These are phyloP conservation scores for Diospyros kaki DNA, from an alignment of 148 eudicot species.

Conservation along the genomic window DNA sequence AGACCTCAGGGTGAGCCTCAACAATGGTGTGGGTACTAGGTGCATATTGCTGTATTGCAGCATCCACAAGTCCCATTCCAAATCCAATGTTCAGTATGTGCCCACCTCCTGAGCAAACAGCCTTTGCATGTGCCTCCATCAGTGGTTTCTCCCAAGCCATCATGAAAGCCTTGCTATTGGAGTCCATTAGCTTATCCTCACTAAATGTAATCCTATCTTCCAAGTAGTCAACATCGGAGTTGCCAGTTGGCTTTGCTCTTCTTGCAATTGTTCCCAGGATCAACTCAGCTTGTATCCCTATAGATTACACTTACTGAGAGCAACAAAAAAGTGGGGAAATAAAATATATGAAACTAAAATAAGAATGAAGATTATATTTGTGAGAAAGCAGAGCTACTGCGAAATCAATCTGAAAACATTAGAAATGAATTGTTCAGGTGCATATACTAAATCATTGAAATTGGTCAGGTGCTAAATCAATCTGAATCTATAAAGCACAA, in stretches of 20 bases:
- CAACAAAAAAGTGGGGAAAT: background rate
- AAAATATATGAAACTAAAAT: background rate
- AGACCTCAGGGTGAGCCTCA: constrained; percentile 89
- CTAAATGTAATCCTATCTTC: constrained; percentile 88
- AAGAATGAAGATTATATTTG: background rate
- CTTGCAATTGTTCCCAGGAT: constrained; percentile 92
- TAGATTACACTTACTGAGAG: background rate
- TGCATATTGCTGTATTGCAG: constrained; percentile 74
- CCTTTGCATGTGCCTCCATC: constrained; percentile 98
- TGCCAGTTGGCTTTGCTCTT: constrained; percentile 37
- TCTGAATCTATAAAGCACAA: too few species aligned
- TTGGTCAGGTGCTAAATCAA: too few species aligned
- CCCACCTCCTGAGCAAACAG: constrained; percentile 69
- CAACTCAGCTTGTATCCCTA: constrained; percentile 93
- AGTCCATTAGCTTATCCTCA: constrained; percentile 90
- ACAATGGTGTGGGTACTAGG: constrained; percentile 70
- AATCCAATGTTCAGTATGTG: constrained; percentile 81
- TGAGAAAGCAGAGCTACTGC: background rate
- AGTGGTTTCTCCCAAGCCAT: constrained; percentile 98
- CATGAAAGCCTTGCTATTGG: constrained; percentile 87
- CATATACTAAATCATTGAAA: too few species aligned
- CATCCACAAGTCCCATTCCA: constrained; percentile 98
- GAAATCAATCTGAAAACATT: background rate
- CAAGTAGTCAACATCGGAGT: constrained; percentile 49
- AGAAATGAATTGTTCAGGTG: background rate